Base-by-base conservation (phyloP, 139 green algal species). In the Tetradesmus obliquus region DNA sequence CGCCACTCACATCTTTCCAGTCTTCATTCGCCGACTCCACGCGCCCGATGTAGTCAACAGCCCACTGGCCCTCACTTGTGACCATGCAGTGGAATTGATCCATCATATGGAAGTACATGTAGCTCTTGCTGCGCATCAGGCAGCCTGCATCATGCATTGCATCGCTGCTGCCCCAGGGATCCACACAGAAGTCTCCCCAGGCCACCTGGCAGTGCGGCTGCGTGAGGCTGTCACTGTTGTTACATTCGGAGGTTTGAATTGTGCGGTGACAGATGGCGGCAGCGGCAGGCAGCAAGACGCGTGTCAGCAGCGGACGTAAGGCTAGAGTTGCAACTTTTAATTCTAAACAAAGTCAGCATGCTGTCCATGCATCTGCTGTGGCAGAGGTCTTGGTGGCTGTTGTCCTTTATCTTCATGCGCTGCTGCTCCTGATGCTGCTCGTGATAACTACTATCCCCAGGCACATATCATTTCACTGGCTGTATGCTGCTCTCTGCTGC, bases 31-130 rank as follows among this genome's bases (percentile, higher is more conserved):
- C 80, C 51, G 80, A 45, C 79, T 94, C 92, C 85, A 87, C 88
- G 4, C 89, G 53, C 7, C 87, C 92, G 20, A 94, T 79, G n/a
- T 93, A 94, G 62, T 94, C 92, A 20, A 94, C 92, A 3, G 92
- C 92, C 82, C 84, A 83, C 4, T 92, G 45, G 2, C 92, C 92
- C 3, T 62, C 76, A 4, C 74, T 89, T 19, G 88, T 93, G 24
- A 89, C 66, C 58, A 94, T 88, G 89, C 92, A 94, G 55, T 89
- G 82, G 32, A 72, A 84, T 58, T 94, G 92, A 57, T 94, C 92
- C 82, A 88, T 91, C 82, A 92, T 87, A 66, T 94, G 92, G 88
- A 88, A 92, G 80, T 92, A 92, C 51, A 88, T 82, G 69, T 92
- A 92, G 60, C 51, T 79, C 80, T 88, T 88, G 32, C 62, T 92